Evolutionary conservation across 805 yeast genomes (phyloP), one percentile per base, ranked within the genome.

Genomic region (Ogataea paradorogensis): DNA sequence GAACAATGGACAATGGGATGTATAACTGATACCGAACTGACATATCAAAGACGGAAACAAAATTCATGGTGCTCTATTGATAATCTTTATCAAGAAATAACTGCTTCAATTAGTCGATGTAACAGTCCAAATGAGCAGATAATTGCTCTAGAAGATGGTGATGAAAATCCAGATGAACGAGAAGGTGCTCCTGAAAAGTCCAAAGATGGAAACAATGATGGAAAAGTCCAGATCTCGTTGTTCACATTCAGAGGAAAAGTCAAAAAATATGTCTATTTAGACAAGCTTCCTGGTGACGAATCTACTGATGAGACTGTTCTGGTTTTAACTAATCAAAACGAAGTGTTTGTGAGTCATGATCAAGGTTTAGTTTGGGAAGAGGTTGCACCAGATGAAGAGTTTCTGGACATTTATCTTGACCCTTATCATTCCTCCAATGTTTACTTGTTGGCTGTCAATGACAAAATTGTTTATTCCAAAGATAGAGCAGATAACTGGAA

Each of bases 401-500:
- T 84, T 32, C 41, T 71, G 9, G 79, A 72, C 13, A 70, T 84
- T 23, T 66, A 67, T 29, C 74, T 76, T 38, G 84, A 90, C 43
- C 73, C 74, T 9, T 71, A 67, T 46, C 66, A 69, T 38, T 66
- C 76, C 2, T 75, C 83, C 40, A 73, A 74, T 25, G 78, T 78
- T 26, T 66, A 75, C 48, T 61, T 79, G 38, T 42, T 79, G 30
- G 78, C 86, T 1, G 56, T 69, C 1, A 53, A 67, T 8, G 70
- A 71, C 11, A 64, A 63, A 21, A 63, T 89, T 16, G 82, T 76
- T 50, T 63, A 70, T 30, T 82, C 95, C 3, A 58, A 61, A 13
- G 84, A 89, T 60, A 77, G 91, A 15, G 96, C 83, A 23, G 66
- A 69, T 47, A 63, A 70, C 5, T 89, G 85, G 62, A 59, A 62